Conservation (phyloP, 140 eudicot genomes). For the Bidens hawaiensis region DNA sequence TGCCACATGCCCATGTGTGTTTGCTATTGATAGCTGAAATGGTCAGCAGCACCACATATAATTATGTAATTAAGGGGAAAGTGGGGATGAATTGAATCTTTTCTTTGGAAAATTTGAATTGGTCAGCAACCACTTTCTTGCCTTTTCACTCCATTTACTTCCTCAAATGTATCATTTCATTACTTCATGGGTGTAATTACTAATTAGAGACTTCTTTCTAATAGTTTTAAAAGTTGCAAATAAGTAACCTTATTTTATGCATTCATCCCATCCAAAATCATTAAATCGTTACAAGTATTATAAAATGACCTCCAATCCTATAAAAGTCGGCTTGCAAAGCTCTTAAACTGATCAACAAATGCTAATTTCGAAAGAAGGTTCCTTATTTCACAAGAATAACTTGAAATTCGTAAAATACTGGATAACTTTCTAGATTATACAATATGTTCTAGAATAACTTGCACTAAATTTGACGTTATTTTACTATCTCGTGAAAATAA, state of each 20-base stretch:
- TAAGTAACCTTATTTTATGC: background rate
- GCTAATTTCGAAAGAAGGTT: background rate
- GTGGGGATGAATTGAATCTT: conserved; percentile 30
- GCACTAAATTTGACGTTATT: too few species aligned
- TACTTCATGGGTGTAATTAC: conserved; percentile 2
- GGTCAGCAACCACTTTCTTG: conserved; percentile 34
- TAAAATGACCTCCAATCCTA: background rate
- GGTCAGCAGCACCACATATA: conserved; percentile 27
- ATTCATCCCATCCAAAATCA: conserved; percentile 1
- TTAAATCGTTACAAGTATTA: background rate
- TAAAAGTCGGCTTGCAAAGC: background rate
- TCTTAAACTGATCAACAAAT: too few species aligned
- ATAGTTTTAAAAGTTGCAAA: background rate
- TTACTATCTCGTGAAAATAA: too few species aligned
- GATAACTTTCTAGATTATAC: background rate
- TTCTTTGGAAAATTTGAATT: conserved; percentile 23
- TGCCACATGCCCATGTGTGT: conserved; percentile 12
- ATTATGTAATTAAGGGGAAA: conserved; percentile 10
- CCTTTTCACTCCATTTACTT: conserved; percentile 21
- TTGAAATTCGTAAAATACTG: too few species aligned
- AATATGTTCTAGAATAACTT: background rate
- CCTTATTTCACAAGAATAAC: background rate
- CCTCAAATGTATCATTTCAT: conserved; percentile 4
- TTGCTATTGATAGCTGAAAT: conserved; percentile 22
- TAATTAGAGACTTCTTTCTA: background rate